A percentile compares a stretch with the other conserved stretches of the same genome.
Evolutionary conservation across 176 grass and related monocot species (phyloP).

Genomic region (Musa beccarii): DNA sequence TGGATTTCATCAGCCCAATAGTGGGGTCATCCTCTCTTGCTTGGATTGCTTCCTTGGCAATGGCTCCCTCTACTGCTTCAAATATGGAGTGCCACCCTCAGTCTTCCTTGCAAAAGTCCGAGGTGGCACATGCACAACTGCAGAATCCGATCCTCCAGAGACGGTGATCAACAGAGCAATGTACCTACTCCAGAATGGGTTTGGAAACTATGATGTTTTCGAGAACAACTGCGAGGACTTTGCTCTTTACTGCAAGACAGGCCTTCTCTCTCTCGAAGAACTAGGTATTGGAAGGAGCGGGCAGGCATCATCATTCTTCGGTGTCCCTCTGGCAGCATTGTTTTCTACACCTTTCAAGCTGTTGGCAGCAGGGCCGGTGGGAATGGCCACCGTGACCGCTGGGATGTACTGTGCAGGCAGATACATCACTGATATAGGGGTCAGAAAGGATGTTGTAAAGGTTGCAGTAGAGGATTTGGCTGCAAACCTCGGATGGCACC

Average conservation of each 20-base stretch:
- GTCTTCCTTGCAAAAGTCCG: constrained; percentile 86
- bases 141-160: constrained; percentile 54
- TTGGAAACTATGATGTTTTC: constrained; percentile 88
- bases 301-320: constrained; percentile 66
- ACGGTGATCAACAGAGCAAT: constrained; percentile 70
- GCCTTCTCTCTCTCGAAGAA: constrained; percentile 54
- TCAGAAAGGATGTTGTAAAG: constrained; percentile 76
- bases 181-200: constrained; percentile 83
- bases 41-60: constrained; percentile 82
- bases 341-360: constrained; percentile 73
- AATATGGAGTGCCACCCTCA: constrained; percentile 61
- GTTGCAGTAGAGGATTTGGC: constrained; percentile 67
- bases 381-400: constrained; percentile 80
- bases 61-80: constrained; percentile 72
- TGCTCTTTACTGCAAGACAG: constrained; percentile 96
- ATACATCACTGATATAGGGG: constrained; percentile 87
- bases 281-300: constrained; percentile 79
- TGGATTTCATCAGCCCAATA: constrained; percentile 74
- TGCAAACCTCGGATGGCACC: constrained; percentile 27
- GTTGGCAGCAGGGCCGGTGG: constrained; percentile 68
- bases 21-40: constrained; percentile 69
- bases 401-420: constrained; percentile 93
- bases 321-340: constrained; percentile 71
- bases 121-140: constrained; percentile 92
- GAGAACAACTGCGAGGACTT: constrained; percentile 99